These are phyloP conservation scores for Neurospora sp. DNA, from an alignment of 495 filamentous ascomycete genomes.

Conservation along the genomic window DNA sequence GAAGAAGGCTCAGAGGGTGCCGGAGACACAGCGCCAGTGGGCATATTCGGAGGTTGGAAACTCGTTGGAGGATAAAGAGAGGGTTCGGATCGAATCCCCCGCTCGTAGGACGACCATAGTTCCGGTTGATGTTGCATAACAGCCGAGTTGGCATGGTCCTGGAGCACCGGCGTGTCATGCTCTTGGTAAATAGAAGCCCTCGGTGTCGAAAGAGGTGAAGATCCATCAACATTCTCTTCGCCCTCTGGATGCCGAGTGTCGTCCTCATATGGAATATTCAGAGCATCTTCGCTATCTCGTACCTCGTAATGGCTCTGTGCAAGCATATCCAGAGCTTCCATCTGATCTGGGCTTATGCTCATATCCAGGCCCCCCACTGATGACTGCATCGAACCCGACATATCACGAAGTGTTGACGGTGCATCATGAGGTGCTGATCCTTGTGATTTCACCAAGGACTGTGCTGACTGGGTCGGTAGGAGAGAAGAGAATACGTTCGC, in stretches of 20 bases:
- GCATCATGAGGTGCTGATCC: background rate
- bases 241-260: slow-evolving; percentile 15
- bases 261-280: slow-evolving; percentile 39
- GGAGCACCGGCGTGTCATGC: slow-evolving; percentile 1
- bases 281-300: slow-evolving; percentile 38
- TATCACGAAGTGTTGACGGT: slow-evolving; percentile 1
- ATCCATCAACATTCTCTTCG: slow-evolving; percentile 4
- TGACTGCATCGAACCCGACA: slow-evolving; percentile 14
- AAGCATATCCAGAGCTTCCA: slow-evolving; percentile 16
- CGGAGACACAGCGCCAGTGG: slow-evolving; percentile 6
- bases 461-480: slow-evolving; percentile 47
- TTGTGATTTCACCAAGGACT: slow-evolving; percentile 46
- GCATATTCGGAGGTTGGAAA: slow-evolving; percentile 5
- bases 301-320: slow-evolving; percentile 22
- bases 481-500: slow-evolving; percentile 61
- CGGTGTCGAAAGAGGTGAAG: slow-evolving; percentile 36
- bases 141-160: slow-evolving; percentile 26
- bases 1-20: slow-evolving; percentile 14
- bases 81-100: slow-evolving; percentile 30
- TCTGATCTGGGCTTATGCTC: slow-evolving; percentile 11
- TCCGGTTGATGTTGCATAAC: slow-evolving; percentile 14
- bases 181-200: slow-evolving; percentile 30
- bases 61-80: slow-evolving; percentile 16
- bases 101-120: slow-evolving; percentile 21
- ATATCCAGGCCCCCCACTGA: background rate